These are phyloP conservation scores for Cercophora sp. DNA, from an alignment of 495 filamentous ascomycete genomes.

Conservation along the genomic window DNA sequence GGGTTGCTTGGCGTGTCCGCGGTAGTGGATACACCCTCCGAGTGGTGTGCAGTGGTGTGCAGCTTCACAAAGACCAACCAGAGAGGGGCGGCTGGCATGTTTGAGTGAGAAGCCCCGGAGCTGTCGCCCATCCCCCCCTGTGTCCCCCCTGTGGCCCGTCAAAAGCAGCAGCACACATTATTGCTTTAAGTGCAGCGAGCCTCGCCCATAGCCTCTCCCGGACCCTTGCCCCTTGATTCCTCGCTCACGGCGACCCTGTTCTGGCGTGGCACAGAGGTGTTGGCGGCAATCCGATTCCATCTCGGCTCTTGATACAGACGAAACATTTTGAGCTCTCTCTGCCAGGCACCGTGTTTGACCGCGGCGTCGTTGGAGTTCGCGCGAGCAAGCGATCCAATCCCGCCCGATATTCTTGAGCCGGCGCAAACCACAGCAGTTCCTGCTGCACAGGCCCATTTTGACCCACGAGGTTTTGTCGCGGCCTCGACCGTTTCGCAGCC, in stretches of 20 bases:
- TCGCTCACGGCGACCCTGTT: neutral
- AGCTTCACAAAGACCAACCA: conserved; percentile 5
- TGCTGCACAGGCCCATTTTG: neutral
- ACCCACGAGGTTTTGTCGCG: neutral
- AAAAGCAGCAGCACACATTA: neutral
- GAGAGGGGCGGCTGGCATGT: conserved; percentile 10
- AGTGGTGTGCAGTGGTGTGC: neutral
- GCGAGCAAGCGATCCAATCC: neutral
- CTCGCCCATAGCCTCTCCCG: conserved; percentile 8
- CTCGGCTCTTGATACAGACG: too few species aligned
- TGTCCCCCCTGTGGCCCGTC: conserved; percentile 6
- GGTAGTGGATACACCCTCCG: neutral
- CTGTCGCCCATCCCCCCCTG: neutral
- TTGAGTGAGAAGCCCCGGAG: neutral
- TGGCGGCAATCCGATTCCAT: too few species aligned
- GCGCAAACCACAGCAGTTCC: conserved; percentile 5
- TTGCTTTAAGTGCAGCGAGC: conserved; percentile 10
- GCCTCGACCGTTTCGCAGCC: neutral
- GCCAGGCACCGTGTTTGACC: too few species aligned
- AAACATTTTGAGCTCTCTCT: too few species aligned
- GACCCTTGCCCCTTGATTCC: conserved; percentile 5
- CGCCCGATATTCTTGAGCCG: neutral
- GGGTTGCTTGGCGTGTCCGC: neutral
- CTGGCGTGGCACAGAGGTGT: conserved; percentile 6
- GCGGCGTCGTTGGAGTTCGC: neutral